Evolutionary conservation across 139 green algal species (phyloP).

Genomic region (Volvox africanus): DNA sequence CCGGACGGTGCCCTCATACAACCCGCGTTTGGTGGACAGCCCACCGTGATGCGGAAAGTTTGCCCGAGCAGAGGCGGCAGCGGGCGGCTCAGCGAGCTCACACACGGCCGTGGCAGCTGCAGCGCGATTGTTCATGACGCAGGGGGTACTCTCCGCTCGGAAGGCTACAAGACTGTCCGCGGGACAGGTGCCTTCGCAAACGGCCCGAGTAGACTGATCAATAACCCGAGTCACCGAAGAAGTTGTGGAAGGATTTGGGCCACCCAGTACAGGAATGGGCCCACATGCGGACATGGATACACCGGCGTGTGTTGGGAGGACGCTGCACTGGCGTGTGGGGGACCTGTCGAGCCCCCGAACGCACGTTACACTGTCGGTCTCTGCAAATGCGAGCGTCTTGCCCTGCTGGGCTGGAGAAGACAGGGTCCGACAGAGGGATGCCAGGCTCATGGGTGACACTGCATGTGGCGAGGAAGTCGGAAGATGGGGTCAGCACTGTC

Average conservation of each 20-base stretch:
- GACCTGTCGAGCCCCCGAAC: neutral
- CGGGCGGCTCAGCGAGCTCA: neutral
- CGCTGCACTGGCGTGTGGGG: neutral
- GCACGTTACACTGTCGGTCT: neutral
- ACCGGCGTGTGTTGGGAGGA: neutral
- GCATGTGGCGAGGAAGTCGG: neutral
- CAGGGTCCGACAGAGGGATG: neutral
- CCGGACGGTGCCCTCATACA: slow-evolving; percentile 26
- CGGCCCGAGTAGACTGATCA: no score
- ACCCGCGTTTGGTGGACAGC: neutral
- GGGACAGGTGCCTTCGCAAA: no score
- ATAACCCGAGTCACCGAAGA: neutral
- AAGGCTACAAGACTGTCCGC: no score
- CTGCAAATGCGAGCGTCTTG: neutral
- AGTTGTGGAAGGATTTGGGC: neutral
- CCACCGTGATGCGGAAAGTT: neutral
- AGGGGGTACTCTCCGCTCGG: no score
- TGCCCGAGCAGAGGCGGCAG: neutral
- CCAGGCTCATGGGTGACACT: neutral
- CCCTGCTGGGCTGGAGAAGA: neutral
- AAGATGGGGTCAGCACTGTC: neutral
- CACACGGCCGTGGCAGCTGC: neutral
- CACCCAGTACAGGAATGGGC: neutral
- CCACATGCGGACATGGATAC: neutral
- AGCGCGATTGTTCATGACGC: neutral